A percentile compares a stretch with the other conserved stretches of the same genome.
phyloP scores from a whole-genome alignment of 441 rosid species.

The Francoa sonchifolia region DNA sequence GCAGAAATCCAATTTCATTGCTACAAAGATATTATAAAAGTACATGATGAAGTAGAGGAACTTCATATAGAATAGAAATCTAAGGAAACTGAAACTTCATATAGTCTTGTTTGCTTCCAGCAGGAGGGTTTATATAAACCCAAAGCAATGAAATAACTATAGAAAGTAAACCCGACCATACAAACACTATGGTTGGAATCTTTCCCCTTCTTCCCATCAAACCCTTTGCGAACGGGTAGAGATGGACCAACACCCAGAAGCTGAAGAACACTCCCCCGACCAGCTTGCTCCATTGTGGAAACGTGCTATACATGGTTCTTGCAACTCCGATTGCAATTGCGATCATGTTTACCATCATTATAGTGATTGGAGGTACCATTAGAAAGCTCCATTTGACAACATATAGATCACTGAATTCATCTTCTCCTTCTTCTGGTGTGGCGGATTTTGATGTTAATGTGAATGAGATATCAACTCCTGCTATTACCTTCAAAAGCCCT shows the following conservation, averaged over 20 bases:
- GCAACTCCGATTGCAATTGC: conserved; percentile 44
- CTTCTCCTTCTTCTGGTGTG: conserved; percentile 43
- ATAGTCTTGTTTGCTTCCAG: conserved; percentile 34
- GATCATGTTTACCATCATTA: conserved; percentile 42
- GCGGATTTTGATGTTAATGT: conserved; percentile 55
- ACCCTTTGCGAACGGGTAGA: conserved; percentile 59
- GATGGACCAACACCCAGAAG: conserved; percentile 61
- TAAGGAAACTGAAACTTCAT: conserved; percentile 54
- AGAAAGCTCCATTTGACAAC: conserved; percentile 47
- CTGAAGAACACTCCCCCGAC: conserved; percentile 71
- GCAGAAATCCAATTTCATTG: too few relatives aligned
- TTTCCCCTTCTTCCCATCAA: conserved; percentile 60
- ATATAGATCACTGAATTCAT: conserved; percentile 48
- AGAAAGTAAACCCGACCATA: conserved; percentile 53
- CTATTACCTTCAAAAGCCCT: conserved; percentile 50
- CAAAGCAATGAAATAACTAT: conserved; percentile 41
- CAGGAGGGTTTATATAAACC: conserved; percentile 45
- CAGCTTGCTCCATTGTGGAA: conserved; percentile 58
- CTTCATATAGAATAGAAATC: background rate
- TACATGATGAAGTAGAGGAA: background rate
- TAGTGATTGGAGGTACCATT: conserved; percentile 54
- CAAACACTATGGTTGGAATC: conserved; percentile 49
- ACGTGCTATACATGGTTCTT: conserved; percentile 44
- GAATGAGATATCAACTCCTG: conserved; percentile 59
- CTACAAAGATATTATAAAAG: too few relatives aligned